A percentile compares a stretch with the other conserved stretches of the same genome.
These are phyloP conservation scores for Phanerochaete sordida DNA, from an alignment of 768 basidiomycete species.

Conservation along the genomic window DNA sequence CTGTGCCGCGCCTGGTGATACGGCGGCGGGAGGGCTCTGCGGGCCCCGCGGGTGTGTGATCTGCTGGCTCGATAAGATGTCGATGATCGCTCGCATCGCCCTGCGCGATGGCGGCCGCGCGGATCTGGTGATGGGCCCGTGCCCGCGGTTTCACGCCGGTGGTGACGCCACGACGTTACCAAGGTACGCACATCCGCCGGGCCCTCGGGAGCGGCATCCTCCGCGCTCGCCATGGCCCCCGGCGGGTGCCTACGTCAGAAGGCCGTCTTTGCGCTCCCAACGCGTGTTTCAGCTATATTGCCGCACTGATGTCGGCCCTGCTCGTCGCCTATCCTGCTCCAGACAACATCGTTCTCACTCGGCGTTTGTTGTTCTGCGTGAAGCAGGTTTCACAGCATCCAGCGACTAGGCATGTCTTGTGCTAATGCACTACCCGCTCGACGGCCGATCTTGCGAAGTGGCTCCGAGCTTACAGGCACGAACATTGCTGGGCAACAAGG, in stretches of 20 bases:
- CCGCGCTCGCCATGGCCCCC: neutral
- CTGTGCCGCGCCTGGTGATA: no score
- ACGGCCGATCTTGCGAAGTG: no score
- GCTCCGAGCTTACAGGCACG: no score
- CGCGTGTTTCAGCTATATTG: neutral
- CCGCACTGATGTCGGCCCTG: neutral
- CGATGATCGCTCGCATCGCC: neutral
- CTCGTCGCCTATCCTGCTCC: neutral
- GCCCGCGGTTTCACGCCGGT: neutral
- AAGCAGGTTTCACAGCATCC: neutral
- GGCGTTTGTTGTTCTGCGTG: neutral
- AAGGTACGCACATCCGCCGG: neutral
- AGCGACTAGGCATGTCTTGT: no score
- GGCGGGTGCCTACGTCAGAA: neutral
- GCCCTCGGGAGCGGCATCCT: neutral
- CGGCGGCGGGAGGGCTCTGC: no score
- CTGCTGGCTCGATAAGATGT: neutral
- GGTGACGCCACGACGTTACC: constrained; percentile 4
- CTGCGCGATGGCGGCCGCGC: neutral
- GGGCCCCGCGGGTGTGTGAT: neutral
- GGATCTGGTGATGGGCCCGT: neutral
- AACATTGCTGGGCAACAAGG: no score
- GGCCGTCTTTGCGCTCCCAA: neutral
- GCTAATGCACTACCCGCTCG: no score
- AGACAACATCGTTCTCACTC: neutral